Evolutionary conservation across 345 rosid species (phyloP), one percentile per base, ranked within the genome.

Genomic region (Salix koriyanagi): DNA sequence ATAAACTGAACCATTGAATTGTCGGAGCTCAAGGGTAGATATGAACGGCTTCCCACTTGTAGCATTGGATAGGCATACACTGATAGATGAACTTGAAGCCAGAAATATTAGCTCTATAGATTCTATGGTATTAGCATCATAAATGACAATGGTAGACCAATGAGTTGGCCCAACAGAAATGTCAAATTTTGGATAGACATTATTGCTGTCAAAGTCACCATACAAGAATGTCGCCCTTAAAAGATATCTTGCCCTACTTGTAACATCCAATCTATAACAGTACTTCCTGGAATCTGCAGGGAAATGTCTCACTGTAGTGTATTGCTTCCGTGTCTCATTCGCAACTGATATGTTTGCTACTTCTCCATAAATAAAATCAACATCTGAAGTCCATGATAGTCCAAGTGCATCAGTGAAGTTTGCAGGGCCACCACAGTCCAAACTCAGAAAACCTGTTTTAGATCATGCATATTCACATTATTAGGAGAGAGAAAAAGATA

Each of bases 11-110:
- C 97, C 99, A 70, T 91, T 94, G 88, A 96, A 85, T 77, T 91
- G 97, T 30, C 99, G 94, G 52, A 96, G 94, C 92, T 96, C 99
- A 75, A 96, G 95, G 34, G 98, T 94, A 36, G 99, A 96, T 79
- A 96, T 91, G 88, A 96, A 96, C 41, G 98, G 99, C 86, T 88
- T 90, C 15, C 99, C 97, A 1, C 97, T 96, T 15, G 98, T 96
- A 56, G 99, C 99, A 80, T 94, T 94, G 4, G 99, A 96, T 79
- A 96, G 84, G 81, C 99, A 96, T 75, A 96, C 91, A 30, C 94
- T 89, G 52, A 94, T 73, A 15, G 82, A 86, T 74, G 95, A 85
- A 84, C 79, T 84, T 52, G 88, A 80, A 75, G 99, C 98, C 54
- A 94, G 90, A 85, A 96, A 92, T 83, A 96, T 88, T 16, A 96